Evolutionary conservation across 768 basidiomycete species (phyloP).

Genomic region (Asterophora parasitica): DNA sequence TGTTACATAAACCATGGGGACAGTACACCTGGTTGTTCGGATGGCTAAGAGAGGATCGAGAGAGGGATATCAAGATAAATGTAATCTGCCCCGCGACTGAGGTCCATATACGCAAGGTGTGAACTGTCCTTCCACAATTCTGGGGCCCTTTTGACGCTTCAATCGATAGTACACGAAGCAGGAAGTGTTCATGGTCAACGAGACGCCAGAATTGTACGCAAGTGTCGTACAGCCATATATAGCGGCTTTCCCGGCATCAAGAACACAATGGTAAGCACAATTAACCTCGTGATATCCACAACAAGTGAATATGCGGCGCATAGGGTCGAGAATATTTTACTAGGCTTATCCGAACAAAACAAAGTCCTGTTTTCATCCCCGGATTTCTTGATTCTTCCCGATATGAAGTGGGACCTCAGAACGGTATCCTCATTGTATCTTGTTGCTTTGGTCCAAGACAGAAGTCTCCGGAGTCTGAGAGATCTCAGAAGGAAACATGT

Average conservation of each 20-base stretch:
- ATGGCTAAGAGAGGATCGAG: conserved; percentile 48
- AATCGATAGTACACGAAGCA: conserved; percentile 76
- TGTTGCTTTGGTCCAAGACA: conserved; percentile 65
- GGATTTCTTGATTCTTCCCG: conserved; percentile 79
- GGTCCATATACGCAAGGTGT: conserved; percentile 79
- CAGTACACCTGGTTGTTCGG: conserved; percentile 83
- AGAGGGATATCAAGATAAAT: conserved; percentile 74
- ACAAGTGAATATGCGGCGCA: not conserved
- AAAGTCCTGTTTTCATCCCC: conserved; percentile 63
- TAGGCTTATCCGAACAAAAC: conserved; percentile 68
- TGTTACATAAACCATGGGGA: too few relatives aligned
- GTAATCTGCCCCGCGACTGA: conserved; percentile 88
- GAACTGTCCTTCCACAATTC: not conserved
- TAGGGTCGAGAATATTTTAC: conserved; percentile 86
- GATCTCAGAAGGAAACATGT: conserved; percentile 69
- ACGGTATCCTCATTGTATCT: conserved; percentile 81
- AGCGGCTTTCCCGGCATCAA: conserved; percentile 59
- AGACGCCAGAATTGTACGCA: conserved; percentile 78
- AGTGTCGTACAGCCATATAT: conserved; percentile 77
- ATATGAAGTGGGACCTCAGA: conserved; percentile 94
- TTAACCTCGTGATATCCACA: not conserved
- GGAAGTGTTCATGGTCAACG: conserved; percentile 63
- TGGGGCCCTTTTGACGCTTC: not conserved
- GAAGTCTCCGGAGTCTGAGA: conserved; percentile 63
- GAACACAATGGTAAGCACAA: conserved; percentile 71